A percentile compares a stretch with the other conserved stretches of the same genome.
Conservation (phyloP, 2,329 filamentous ascomycete species). For the Aaosphaeria pasadenensis region DNA sequence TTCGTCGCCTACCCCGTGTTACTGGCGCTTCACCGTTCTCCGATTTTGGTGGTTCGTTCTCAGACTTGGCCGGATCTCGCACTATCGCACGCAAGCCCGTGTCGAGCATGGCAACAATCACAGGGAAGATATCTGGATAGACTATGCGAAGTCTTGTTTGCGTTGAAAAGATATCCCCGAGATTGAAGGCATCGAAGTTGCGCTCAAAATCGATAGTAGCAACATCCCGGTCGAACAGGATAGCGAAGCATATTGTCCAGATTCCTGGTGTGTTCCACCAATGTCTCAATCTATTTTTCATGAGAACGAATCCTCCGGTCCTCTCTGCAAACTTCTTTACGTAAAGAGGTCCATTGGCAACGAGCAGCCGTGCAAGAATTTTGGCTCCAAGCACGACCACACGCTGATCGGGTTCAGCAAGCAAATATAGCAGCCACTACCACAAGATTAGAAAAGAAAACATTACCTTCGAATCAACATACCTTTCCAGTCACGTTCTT, state of each 20-base stretch:
- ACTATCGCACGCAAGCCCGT: constrained; percentile 64
- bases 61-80: constrained; percentile 19
- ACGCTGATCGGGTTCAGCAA: constrained; percentile 81
- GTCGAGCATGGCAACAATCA: constrained; percentile 84
- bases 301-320: constrained; percentile 81
- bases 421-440: constrained; percentile 86
- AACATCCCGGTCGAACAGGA: constrained; percentile 82
- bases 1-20: constrained; percentile 52
- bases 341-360: constrained; percentile 78
- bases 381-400: constrained; percentile 78
- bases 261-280: constrained; percentile 86
- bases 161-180: constrained; percentile 67
- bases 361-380: constrained; percentile 78
- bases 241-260: constrained; percentile 85
- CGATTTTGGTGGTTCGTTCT: constrained; percentile 13
- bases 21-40: constrained; percentile 15
- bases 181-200: constrained; percentile 69
- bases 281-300: constrained; percentile 75
- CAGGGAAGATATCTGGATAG: constrained; percentile 73
- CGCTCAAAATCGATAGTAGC: constrained; percentile 69
- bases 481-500: constrained; percentile 95
- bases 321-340: constrained; percentile 83
- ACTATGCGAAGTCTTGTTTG: constrained; percentile 58
- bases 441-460: not conserved
- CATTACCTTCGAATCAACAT: constrained; percentile 18